Evolutionary conservation across 305 asterid species (phyloP), one percentile per base, ranked within the genome.

Genomic region (Lippia alba): DNA sequence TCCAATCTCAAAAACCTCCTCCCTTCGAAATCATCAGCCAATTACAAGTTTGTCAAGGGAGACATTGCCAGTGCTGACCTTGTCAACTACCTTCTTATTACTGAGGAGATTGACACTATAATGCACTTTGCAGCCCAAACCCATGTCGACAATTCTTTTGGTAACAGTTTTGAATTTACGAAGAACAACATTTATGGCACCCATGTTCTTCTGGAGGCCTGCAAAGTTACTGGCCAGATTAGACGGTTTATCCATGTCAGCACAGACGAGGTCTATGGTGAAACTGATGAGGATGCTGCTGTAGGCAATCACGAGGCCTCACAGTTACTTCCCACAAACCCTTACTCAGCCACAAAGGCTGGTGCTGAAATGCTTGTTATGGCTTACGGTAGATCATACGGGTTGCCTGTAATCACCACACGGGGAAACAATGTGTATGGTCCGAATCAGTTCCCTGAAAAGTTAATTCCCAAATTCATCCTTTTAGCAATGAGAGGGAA

Each of bases 101-200:
- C 96, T 0, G 96, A 91, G 77, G 76, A 82, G 76, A 87, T 91
- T 12, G 97, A 91, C 80, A 91, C 97, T 3, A 89, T 91, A 39
- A 91, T 91, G 97, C 97, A 89, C 79, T 91, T 91, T 75, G 97
- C 96, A 19, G 96, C 97, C n/a, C 97, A 91, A 57, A 91, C 97
- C 70, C 97, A 89, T 16, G 97, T 91, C 5, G 97, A 91, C 79
- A 91, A 91, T 73, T 91, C 97, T 8, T 91, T 91, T 7, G 97
- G 97, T 19, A 91, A 91, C 87, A 86, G 92, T 69, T 91, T 91
- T 57, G 96, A 91, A 84, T 91, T 91, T 73, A 91, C 97, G 66
- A 87, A 86, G 84, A 91, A 89, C 89, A 91, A 91, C 79, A 91
- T 91, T 46, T 89, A 89, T 8, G 97, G 97, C 50, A 89, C 97